phyloP scores from a whole-genome alignment of 2,329 filamentous ascomycete genomes.

The Aspergillus arachidicola region DNA sequence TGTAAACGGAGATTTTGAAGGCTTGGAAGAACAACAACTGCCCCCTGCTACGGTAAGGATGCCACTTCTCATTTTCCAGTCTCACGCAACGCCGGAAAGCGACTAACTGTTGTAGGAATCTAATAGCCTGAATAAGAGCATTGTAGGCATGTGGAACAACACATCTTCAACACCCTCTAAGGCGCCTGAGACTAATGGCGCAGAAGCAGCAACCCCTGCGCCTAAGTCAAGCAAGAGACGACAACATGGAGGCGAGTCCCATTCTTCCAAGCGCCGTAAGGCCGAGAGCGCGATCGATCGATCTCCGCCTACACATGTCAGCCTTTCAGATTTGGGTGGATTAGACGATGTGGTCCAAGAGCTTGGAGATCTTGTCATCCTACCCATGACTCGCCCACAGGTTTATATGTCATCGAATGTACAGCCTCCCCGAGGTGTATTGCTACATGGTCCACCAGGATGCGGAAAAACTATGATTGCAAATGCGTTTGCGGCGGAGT shows the following conservation, averaged over 20 bases:
- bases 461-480: constrained; percentile 87
- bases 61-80: background rate
- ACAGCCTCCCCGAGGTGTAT: constrained; percentile 71
- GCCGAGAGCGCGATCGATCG: constrained; percentile 60
- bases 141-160: constrained; percentile 61
- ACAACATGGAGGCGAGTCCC: constrained; percentile 66
- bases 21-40: constrained; percentile 43
- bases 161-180: constrained; percentile 41
- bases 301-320: constrained; percentile 67
- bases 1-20: constrained; percentile 54
- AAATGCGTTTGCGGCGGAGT: constrained; percentile 73
- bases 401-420: constrained; percentile 67
- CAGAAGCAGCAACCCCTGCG: constrained; percentile 29
- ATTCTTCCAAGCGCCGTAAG: constrained; percentile 65
- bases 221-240: constrained; percentile 55
- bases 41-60: constrained; percentile 29
- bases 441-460: constrained; percentile 81
- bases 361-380: constrained; percentile 70
- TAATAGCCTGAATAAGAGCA: constrained; percentile 68
- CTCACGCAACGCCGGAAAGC: background rate
- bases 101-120: constrained; percentile 46
- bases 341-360: constrained; percentile 72
- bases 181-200: constrained; percentile 27
- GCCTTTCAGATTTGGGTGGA: constrained; percentile 73
- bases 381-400: constrained; percentile 70